These are phyloP conservation scores for Phanerochaete sordida DNA, from an alignment of 768 basidiomycete species.

Conservation along the genomic window DNA sequence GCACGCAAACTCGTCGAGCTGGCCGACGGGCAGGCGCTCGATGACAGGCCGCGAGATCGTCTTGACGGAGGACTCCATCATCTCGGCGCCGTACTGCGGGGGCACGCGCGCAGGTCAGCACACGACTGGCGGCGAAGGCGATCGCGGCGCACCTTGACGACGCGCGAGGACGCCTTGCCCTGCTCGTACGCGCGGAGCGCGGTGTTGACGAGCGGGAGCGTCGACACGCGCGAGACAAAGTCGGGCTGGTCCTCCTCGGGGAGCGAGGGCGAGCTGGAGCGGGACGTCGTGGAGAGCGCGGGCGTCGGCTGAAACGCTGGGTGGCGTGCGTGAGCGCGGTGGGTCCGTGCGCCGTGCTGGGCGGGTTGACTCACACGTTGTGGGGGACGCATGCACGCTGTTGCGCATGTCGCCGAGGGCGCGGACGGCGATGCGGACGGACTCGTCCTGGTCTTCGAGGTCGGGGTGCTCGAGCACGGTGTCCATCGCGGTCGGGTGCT, in stretches of 20 bases:
- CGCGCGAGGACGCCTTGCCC: slow-evolving; percentile 77
- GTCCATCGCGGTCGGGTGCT: slow-evolving; percentile 8
- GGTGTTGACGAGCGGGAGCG: slow-evolving; percentile 67
- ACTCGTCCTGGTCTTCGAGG: slow-evolving; percentile 63
- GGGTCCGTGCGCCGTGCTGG: background rate
- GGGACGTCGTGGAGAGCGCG: slow-evolving; percentile 29
- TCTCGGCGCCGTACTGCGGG: slow-evolving; percentile 78
- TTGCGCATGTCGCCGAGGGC: slow-evolving; percentile 80
- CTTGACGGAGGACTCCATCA: slow-evolving; percentile 83
- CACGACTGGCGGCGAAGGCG: background rate
- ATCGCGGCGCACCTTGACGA: slow-evolving; percentile 65
- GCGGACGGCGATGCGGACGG: slow-evolving; percentile 72
- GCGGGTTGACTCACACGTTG: slow-evolving; percentile 20
- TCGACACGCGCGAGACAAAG: slow-evolving; percentile 58
- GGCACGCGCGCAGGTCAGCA: background rate
- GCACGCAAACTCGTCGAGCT: slow-evolving; percentile 85
- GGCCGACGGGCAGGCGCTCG: slow-evolving; percentile 69
- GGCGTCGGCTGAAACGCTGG: slow-evolving; percentile 33
- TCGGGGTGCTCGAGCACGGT: slow-evolving; percentile 13
- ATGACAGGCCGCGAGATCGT: slow-evolving; percentile 80
- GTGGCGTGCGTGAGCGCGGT: background rate
- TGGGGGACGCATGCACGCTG: slow-evolving; percentile 27
- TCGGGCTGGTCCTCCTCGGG: slow-evolving; percentile 25
- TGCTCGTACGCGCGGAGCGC: slow-evolving; percentile 77
- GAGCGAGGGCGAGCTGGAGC: slow-evolving; percentile 29